Evolutionary conservation across 116 monocot genomes (phyloP), one percentile per base, ranked within the genome.

Genomic region (Phalaenopsis hybrid): DNA sequence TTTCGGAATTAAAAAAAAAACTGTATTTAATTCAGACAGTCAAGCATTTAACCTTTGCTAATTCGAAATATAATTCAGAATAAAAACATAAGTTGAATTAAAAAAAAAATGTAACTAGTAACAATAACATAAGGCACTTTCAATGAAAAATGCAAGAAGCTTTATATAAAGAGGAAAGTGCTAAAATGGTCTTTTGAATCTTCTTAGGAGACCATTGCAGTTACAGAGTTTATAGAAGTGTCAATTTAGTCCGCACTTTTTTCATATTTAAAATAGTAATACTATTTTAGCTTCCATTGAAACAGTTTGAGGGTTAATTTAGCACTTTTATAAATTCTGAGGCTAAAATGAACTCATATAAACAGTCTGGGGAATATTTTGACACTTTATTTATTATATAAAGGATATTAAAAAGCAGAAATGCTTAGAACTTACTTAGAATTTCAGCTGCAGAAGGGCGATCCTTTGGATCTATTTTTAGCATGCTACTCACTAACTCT

Each of bases 361-460:
- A 28, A 28, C 28, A 28, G 28, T 28, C 28, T 0, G 28, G 28
- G 28, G 28, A 28, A 28, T 28, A 28, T 28, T 28, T 28, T 28
- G 28, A 28, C 28, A 28, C 28, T 28, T 28, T 28, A 28, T 28
- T 28, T 0, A 0, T 28, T 28, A 11, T 20, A 13, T 49, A 41
- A 76, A 76, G 46, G 48, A 76, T 21, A 21, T 46, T 18, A 7
- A 48, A 58, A 58, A 76, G 48, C 49, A 44, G 15, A 76, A 59
- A 77, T 18, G 18, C 34, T 58, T 4, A 61, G n/a, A 79, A 55
- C 85, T 85, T 86, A 87, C 90, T 85, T 68, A 90, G 77, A 76
- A 90, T 90, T 72, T 87, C 87, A 79, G 79, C 81, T n/a, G 87
- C 87, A 83, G 90, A 83, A 51, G 85, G 85, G 23, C 90, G 79